Percentiles rank a stretch among this genome's conserved stretches.
phyloP scores from a whole-genome alignment of 192 early-diverging fungal species.

The Rhizoclosmatium globosum region DNA sequence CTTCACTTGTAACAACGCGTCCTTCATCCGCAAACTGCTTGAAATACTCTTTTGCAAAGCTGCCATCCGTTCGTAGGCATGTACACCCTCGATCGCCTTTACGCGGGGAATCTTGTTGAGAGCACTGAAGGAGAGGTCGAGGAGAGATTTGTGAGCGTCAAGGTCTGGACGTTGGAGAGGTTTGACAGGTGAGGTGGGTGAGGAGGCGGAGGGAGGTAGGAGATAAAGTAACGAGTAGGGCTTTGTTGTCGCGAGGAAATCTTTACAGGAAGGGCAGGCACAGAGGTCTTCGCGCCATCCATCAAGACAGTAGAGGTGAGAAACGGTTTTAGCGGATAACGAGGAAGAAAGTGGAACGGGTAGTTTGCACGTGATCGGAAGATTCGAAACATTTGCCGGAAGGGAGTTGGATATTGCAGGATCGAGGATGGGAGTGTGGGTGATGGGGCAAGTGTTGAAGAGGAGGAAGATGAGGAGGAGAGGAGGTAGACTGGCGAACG shows the following conservation, averaged over 20 bases:
- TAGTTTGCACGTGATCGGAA: slow-evolving; percentile 11
- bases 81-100: slow-evolving; percentile 77
- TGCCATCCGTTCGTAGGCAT: slow-evolving; percentile 76
- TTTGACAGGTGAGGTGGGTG: background rate
- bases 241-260: slow-evolving; percentile 55
- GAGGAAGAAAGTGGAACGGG: background rate
- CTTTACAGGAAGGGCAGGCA: slow-evolving; percentile 64
- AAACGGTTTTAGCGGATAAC: background rate
- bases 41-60: slow-evolving; percentile 75
- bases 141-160: slow-evolving; percentile 67
- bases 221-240: slow-evolving; percentile 42
- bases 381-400: background rate
- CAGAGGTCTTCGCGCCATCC: slow-evolving; percentile 82
- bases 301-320: slow-evolving; percentile 72
- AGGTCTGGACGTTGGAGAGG: slow-evolving; percentile 63
- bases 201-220: background rate
- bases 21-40: slow-evolving; percentile 75
- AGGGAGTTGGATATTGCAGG: background rate
- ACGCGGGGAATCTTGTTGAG: slow-evolving; percentile 77
- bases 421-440: slow-evolving; percentile 1
- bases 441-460: background rate
- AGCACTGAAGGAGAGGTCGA: slow-evolving; percentile 80
- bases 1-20: slow-evolving; percentile 74
- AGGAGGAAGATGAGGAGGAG: background rate
- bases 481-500: background rate